A percentile compares a stretch with the other conserved stretches of the same genome.
Conservation (phyloP, 2,329 filamentous ascomycete species). For the Aspergillus pseudoviridinutans region DNA sequence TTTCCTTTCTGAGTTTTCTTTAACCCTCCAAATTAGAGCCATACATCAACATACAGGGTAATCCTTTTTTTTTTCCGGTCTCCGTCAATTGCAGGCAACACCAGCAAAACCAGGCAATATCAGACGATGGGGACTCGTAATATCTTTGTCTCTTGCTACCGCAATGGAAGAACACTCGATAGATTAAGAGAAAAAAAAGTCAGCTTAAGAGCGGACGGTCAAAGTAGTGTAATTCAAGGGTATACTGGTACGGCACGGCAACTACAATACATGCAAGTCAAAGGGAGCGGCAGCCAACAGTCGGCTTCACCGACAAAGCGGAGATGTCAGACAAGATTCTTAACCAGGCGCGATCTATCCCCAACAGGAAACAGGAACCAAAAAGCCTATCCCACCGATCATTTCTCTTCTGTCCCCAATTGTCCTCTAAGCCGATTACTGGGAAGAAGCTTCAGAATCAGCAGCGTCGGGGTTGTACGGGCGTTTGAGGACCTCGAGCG, state of each 20-base stretch:
- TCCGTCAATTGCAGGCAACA: background rate
- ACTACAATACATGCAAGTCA: slow-evolving; percentile 16
- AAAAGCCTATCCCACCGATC: background rate
- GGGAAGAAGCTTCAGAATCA: slow-evolving; percentile 8
- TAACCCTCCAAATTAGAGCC: background rate
- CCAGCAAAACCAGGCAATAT: background rate
- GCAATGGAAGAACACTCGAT: background rate
- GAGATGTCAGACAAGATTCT: background rate
- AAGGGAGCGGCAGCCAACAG: slow-evolving; percentile 1
- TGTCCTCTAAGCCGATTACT: slow-evolving; percentile 7
- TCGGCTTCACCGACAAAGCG: slow-evolving; percentile 1
- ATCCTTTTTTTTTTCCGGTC: background rate
- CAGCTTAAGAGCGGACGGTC: background rate
- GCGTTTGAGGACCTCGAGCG: slow-evolving; percentile 34
- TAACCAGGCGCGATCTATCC: background rate
- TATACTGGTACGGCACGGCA: slow-evolving; percentile 23
- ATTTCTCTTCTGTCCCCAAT: background rate
- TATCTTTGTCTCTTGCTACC: background rate
- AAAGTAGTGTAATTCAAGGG: slow-evolving; percentile 23
- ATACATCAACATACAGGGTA: background rate
- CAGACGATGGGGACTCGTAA: background rate
- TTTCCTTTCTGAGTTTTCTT: background rate
- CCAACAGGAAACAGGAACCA: background rate
- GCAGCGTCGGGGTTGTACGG: slow-evolving; percentile 11
- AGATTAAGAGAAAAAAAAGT: background rate